A percentile compares a stretch with the other conserved stretches of the same genome.
Evolutionary conservation across 169 alveolate genomes (phyloP).

Genomic region (Fabrea salina): DNA sequence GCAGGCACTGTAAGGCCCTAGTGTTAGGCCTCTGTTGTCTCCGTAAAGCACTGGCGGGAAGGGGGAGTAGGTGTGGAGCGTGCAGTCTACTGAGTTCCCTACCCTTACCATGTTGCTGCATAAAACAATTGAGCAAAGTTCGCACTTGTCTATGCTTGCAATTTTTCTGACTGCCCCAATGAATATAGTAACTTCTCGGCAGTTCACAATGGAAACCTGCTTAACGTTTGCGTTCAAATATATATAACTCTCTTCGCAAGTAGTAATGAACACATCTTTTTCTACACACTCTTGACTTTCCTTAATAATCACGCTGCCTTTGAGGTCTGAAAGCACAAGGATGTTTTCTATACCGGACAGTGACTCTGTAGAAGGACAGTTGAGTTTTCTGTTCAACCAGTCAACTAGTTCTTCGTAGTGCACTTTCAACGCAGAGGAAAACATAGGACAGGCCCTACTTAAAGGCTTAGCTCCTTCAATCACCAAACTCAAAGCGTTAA

Average conservation of each 20-base stretch:
- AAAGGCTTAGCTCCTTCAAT: slow-evolving; percentile 28
- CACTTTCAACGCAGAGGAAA: slow-evolving; percentile 17
- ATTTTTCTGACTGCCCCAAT: slow-evolving; percentile 67
- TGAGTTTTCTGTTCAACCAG: slow-evolving; percentile 28
- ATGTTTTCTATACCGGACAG: slow-evolving; percentile 25
- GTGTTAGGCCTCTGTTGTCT: slow-evolving; percentile 65
- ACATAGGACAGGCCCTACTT: slow-evolving; percentile 37
- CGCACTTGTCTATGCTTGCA: slow-evolving; percentile 73
- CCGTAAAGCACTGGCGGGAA: slow-evolving; percentile 68
- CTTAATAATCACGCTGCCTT: slow-evolving; percentile 68
- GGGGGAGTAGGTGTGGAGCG: slow-evolving; percentile 54
- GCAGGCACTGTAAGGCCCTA: slow-evolving; percentile 78
- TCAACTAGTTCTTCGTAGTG: slow-evolving; percentile 34
- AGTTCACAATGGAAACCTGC: slow-evolving; percentile 47
- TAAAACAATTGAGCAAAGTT: slow-evolving; percentile 53
- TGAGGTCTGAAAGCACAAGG: slow-evolving; percentile 37
- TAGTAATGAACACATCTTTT: slow-evolving; percentile 59
- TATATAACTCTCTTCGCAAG: slow-evolving; percentile 74
- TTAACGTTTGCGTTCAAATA: slow-evolving; percentile 67
- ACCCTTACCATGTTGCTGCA: slow-evolving; percentile 63
- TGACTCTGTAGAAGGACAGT: background rate
- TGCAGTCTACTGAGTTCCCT: slow-evolving; percentile 76
- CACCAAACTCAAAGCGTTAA: slow-evolving; percentile 65
- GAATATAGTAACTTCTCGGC: slow-evolving; percentile 66
- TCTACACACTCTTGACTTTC: slow-evolving; percentile 33